Conservation (phyloP, 2,329 filamentous ascomycete species). For the Aschersonia sp. region DNA sequence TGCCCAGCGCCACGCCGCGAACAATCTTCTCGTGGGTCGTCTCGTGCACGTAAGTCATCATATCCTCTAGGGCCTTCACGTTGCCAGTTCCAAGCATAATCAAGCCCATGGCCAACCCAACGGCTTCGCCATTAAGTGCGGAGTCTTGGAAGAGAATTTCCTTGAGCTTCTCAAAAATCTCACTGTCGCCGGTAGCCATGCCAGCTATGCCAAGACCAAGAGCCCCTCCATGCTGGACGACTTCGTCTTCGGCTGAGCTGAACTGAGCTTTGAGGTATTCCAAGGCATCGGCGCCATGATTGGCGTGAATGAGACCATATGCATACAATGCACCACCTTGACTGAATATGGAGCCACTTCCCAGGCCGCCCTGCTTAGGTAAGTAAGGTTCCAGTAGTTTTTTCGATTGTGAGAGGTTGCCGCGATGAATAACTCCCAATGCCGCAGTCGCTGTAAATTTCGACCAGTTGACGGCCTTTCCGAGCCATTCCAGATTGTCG, state of each 20-base stretch:
- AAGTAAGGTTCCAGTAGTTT: conserved; percentile 93
- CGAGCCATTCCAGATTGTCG: conserved; percentile 93
- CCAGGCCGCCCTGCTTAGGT: conserved; percentile 60
- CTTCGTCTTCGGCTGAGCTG: conserved; percentile 66
- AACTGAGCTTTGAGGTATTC: conserved; percentile 69
- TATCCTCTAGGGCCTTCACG: conserved; percentile 80
- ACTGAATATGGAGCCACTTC: conserved; percentile 79
- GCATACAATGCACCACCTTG: conserved; percentile 94
- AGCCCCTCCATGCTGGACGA: conserved; percentile 93
- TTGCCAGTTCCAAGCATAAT: conserved; percentile 99
- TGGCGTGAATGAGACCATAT: conserved; percentile 91
- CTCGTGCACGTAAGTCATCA: conserved; percentile 96
- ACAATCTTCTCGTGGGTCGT: conserved; percentile 99
- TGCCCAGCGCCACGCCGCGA: conserved; percentile 84
- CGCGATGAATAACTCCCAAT: conserved; percentile 88
- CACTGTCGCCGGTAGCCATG: conserved; percentile 87
- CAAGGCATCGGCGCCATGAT: conserved; percentile 84
- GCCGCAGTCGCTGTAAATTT: conserved; percentile 98
- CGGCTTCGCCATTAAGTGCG: conserved; percentile 90
- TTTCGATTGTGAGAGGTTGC: conserved; percentile 83
- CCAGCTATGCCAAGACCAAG: conserved; percentile 91
- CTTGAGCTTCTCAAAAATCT: conserved; percentile 84
- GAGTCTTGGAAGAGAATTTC: conserved; percentile 84
- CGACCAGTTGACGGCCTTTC: conserved; percentile 98
- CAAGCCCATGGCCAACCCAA: conserved; percentile 89